Evolutionary conservation across 164 flowering plant genomes (phyloP).

Genomic region (Pachysandra terminalis): DNA sequence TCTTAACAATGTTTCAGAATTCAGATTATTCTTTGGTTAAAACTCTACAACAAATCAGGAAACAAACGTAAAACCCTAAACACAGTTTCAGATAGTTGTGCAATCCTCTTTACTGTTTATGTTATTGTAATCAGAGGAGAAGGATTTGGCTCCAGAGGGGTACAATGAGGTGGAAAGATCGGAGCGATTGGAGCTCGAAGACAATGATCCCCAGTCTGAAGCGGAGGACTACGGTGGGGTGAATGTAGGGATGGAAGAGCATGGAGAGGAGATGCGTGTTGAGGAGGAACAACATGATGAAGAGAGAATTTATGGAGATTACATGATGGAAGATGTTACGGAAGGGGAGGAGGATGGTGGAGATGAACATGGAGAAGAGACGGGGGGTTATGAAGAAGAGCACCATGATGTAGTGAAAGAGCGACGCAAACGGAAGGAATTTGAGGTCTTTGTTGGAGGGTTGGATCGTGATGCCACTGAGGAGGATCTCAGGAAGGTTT

Average conservation of each 20-base stretch:
- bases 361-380: slow-evolving; percentile 10
- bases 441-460: slow-evolving; percentile 36
- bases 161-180: slow-evolving; percentile 5
- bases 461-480: slow-evolving; percentile 31
- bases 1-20: not conserved
- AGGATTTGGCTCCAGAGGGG: slow-evolving; percentile 4
- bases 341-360: slow-evolving; percentile 17
- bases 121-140: slow-evolving; percentile 8
- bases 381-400: slow-evolving; percentile 23
- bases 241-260: slow-evolving; percentile 8
- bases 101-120: not conserved
- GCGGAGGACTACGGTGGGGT: slow-evolving; percentile 15
- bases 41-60: not conserved
- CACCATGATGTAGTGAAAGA: slow-evolving; percentile 29
- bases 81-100: not conserved
- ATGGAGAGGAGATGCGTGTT: slow-evolving; percentile 11
- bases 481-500: slow-evolving; percentile 31
- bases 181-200: slow-evolving; percentile 19
- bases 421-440: slow-evolving; percentile 32
- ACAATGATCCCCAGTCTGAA: slow-evolving; percentile 12
- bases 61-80: not conserved
- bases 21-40: not conserved
- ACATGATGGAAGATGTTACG: slow-evolving; percentile 14
- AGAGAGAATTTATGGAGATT: slow-evolving; percentile 12
- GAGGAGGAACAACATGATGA: slow-evolving; percentile 10